phyloP scores from a whole-genome alignment of 2,329 filamentous ascomycete genomes.

The Aspergillus novofumigatus region DNA sequence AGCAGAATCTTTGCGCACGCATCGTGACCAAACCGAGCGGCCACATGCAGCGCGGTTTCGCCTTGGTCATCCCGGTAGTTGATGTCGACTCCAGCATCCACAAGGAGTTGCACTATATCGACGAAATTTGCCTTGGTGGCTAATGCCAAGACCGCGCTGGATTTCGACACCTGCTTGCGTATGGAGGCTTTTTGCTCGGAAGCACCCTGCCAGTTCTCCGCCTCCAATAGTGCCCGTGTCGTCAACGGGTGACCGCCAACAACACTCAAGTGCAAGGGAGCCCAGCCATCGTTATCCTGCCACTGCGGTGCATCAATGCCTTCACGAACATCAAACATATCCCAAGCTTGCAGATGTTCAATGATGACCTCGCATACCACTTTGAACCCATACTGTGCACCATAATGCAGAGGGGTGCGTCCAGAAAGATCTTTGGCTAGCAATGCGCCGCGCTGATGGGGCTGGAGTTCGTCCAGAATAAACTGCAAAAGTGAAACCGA shows the following conservation, averaged over 20 bases:
- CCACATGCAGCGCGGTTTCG: slow-evolving; percentile 87
- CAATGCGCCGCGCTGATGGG: slow-evolving; percentile 64
- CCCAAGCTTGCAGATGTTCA: slow-evolving; percentile 83
- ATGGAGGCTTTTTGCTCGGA: slow-evolving; percentile 60
- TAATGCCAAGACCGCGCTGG: slow-evolving; percentile 79
- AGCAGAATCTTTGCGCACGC: slow-evolving; percentile 76
- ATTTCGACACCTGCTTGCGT: slow-evolving; percentile 70
- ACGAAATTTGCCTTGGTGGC: slow-evolving; percentile 85
- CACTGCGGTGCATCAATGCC: slow-evolving; percentile 84
- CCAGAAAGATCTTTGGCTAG: slow-evolving; percentile 71
- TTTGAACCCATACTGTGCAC: slow-evolving; percentile 89
- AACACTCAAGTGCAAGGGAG: slow-evolving; percentile 86
- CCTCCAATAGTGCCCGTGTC: slow-evolving; percentile 72
- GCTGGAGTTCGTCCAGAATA: slow-evolving; percentile 64
- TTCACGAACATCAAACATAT: slow-evolving; percentile 74
- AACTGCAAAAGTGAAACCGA: slow-evolving; percentile 64
- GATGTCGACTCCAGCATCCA: slow-evolving; percentile 85
- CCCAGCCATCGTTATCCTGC: slow-evolving; percentile 90
- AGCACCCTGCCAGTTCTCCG: slow-evolving; percentile 70
- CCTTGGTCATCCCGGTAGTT: slow-evolving; percentile 89
- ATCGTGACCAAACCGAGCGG: slow-evolving; percentile 79
- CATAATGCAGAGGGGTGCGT: slow-evolving; percentile 84
- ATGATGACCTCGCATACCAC: slow-evolving; percentile 86
- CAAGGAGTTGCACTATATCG: slow-evolving; percentile 78
- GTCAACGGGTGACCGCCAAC: slow-evolving; percentile 86